A percentile compares a stretch with the other conserved stretches of the same genome.
Evolutionary conservation across 805 yeast genomes (phyloP).

Genomic region (Yarrowia bubula): DNA sequence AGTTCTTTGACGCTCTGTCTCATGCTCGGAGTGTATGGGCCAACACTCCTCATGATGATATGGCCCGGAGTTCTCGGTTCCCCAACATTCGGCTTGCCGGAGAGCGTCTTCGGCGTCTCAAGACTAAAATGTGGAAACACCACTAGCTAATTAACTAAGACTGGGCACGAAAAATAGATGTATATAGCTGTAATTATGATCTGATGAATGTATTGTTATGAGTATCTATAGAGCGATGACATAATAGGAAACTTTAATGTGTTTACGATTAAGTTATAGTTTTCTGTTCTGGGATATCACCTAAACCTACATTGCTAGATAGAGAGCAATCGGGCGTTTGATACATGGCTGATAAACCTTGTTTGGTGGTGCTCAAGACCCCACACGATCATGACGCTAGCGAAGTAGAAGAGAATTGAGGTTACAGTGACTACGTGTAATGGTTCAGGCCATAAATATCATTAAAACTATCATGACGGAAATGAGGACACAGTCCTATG

Average conservation of each 20-base stretch:
- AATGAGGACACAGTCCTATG: neutral
- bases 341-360: neutral
- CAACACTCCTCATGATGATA: slow-evolving; percentile 1
- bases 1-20: slow-evolving; percentile 11
- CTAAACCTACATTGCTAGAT: neutral
- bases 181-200: neutral
- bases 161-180: neutral
- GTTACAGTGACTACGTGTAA: neutral
- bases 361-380: neutral
- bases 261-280: neutral
- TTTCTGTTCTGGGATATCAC: neutral
- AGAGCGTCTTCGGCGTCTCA: neutral
- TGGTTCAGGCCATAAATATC: neutral
- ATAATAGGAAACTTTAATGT: neutral
- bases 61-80: neutral
- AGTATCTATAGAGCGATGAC: neutral
- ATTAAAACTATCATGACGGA: neutral
- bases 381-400: slow-evolving; percentile 2
- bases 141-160: neutral
- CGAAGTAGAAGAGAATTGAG: no score
- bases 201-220: neutral
- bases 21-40: slow-evolving; percentile 13
- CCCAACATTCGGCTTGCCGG: neutral
- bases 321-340: slow-evolving; percentile 22
- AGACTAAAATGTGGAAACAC: neutral